Conservation (phyloP, 1,139 yeast species). For the Geotrichum europaeum region DNA sequence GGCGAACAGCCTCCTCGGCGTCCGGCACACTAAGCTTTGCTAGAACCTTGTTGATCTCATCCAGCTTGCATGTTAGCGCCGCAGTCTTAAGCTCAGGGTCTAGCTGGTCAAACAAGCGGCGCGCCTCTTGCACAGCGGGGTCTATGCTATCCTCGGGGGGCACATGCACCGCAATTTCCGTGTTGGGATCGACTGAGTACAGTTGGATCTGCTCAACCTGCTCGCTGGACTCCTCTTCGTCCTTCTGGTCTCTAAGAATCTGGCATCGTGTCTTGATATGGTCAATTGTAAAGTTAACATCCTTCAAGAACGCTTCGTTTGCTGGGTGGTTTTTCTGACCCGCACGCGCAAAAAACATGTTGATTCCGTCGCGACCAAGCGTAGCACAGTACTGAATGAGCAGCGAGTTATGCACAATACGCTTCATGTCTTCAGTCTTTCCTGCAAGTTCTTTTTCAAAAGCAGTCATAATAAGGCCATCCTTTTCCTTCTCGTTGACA, state of each 20-base stretch:
- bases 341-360: slow-evolving; percentile 63
- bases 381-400: slow-evolving; percentile 71
- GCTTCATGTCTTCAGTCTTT: slow-evolving; percentile 49
- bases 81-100: slow-evolving; percentile 69
- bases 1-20: slow-evolving; percentile 71
- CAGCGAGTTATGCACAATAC: slow-evolving; percentile 72
- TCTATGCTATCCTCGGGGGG: slow-evolving; percentile 50
- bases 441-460: slow-evolving; percentile 74
- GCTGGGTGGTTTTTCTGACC: slow-evolving; percentile 54
- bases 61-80: slow-evolving; percentile 62
- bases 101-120: slow-evolving; percentile 28
- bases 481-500: slow-evolving; percentile 79
- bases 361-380: slow-evolving; percentile 53
- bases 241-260: slow-evolving; percentile 48
- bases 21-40: slow-evolving; percentile 69
- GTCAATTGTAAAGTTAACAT: slow-evolving; percentile 59
- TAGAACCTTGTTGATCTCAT: slow-evolving; percentile 76
- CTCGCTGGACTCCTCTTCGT: slow-evolving; percentile 40
- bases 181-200: slow-evolving; percentile 78
- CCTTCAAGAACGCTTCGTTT: slow-evolving; percentile 58
- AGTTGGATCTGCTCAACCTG: slow-evolving; percentile 81
- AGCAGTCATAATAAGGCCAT: slow-evolving; percentile 87
- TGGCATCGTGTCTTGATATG: slow-evolving; percentile 76
- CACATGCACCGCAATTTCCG: slow-evolving; percentile 64
- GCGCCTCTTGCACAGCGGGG: slow-evolving; percentile 45